Conservation (phyloP, 371 early-diverging fungal species). For the Lichtheimia ornata region DNA sequence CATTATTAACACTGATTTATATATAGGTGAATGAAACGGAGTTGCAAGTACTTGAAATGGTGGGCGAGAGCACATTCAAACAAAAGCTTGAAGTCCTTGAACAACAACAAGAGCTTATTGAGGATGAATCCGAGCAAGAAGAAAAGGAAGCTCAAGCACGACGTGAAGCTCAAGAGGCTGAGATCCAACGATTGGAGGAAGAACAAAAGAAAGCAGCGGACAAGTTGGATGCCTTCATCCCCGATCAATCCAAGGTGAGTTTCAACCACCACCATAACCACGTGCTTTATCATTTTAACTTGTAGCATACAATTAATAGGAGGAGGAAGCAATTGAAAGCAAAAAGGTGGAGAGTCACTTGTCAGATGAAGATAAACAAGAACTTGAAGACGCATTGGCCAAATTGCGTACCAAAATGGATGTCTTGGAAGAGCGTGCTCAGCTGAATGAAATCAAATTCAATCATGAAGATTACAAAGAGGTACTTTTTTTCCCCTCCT, state of each 20-base stretch:
- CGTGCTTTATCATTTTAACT: no score
- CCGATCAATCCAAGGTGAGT: constrained; percentile 12
- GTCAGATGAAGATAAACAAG: constrained; percentile 64
- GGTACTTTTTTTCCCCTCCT: constrained; percentile 34
- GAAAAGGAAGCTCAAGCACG: constrained; percentile 58
- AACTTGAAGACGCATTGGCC: constrained; percentile 64
- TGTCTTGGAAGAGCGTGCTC: constrained; percentile 67
- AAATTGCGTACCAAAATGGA: constrained; percentile 65
- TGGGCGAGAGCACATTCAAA: constrained; percentile 88
- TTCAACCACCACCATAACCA: no score
- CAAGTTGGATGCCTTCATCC: constrained; percentile 29
- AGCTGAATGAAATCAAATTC: constrained; percentile 64
- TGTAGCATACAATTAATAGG: no score
- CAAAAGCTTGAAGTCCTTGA: constrained; percentile 92
- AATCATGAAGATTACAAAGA: constrained; percentile 71
- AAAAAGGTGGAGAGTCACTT: constrained; percentile 46
- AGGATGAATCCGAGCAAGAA: constrained; percentile 83
- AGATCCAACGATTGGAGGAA: constrained; percentile 26
- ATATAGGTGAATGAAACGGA: constrained; percentile 77
- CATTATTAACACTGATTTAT: not conserved
- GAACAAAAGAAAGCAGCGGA: constrained; percentile 47
- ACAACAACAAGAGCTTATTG: constrained; percentile 94
- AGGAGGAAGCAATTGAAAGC: constrained; percentile 5
- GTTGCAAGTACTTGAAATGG: constrained; percentile 83
- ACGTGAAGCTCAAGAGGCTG: constrained; percentile 52